Evolutionary conservation across 2,329 filamentous ascomycete genomes (phyloP).

Genomic region (Sphaerulina vaccinii): DNA sequence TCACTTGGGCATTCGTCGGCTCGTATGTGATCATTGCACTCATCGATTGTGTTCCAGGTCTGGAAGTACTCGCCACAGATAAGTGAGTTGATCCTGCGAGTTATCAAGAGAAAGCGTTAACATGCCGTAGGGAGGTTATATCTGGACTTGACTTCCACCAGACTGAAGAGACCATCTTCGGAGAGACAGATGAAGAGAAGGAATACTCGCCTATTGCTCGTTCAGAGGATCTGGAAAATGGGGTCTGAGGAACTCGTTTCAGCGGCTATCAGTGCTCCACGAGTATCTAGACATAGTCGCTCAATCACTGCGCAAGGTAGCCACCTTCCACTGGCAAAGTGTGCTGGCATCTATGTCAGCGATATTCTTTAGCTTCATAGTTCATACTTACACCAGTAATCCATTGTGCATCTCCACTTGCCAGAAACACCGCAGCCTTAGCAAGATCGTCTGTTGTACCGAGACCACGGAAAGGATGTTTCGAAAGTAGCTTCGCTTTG

Average conservation of each 20-base stretch:
- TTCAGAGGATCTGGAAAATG: slow-evolving; percentile 1
- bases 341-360: slow-evolving; percentile 15
- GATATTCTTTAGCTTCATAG: background rate
- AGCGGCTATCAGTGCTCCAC: background rate
- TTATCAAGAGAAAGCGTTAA: background rate
- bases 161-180: slow-evolving; percentile 16
- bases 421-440: slow-evolving; percentile 47
- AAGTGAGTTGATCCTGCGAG: slow-evolving; percentile 43
- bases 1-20: slow-evolving; percentile 52
- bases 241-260: background rate
- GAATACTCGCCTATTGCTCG: slow-evolving; percentile 14
- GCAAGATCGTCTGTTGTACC: slow-evolving; percentile 43
- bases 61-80: slow-evolving; percentile 54
- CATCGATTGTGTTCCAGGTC: slow-evolving; percentile 54
- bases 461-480: slow-evolving; percentile 39
- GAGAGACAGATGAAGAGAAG: slow-evolving; percentile 14
- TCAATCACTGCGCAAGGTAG: slow-evolving; percentile 17
- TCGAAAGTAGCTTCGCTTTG: slow-evolving; percentile 29
- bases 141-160: slow-evolving; percentile 16
- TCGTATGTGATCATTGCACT: slow-evolving; percentile 52
- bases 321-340: slow-evolving; percentile 25
- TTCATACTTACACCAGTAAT: slow-evolving; percentile 22
- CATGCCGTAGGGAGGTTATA: slow-evolving; percentile 8
- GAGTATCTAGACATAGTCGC: background rate
- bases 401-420: slow-evolving; percentile 41